These are phyloP conservation scores for Coniochaeta hoffmannii DNA, from an alignment of 2,329 filamentous ascomycete genomes.

Conservation along the genomic window DNA sequence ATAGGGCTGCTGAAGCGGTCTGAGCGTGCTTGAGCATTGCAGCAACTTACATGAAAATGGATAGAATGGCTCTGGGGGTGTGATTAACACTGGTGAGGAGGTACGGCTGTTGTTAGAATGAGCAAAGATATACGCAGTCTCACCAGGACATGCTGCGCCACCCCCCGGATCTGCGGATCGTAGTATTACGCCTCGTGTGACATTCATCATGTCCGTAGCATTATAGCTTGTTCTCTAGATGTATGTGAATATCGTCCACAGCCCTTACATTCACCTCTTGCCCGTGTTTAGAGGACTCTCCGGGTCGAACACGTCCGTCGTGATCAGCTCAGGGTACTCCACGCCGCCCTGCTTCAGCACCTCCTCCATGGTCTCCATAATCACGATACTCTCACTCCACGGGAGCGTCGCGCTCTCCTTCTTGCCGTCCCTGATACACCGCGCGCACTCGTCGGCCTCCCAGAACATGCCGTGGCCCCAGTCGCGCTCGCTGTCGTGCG, in stretches of 20 bases:
- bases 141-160: neutral
- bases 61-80: neutral
- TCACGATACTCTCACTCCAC: constrained; percentile 69
- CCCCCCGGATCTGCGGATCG: neutral
- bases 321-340: constrained; percentile 47
- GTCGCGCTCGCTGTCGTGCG: constrained; percentile 37
- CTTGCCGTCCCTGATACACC: constrained; percentile 61
- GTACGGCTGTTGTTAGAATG: neutral
- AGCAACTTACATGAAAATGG: neutral
- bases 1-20: neutral
- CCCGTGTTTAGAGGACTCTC: constrained; percentile 57
- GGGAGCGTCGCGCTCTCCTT: constrained; percentile 66
- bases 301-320: constrained; percentile 49
- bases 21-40: too few species aligned
- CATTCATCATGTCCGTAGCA: neutral
- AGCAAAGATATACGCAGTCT: neutral
- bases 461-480: constrained; percentile 75
- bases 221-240: too few species aligned
- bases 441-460: constrained; percentile 35
- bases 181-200: neutral
- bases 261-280: constrained; percentile 18
- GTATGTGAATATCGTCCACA: neutral
- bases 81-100: neutral
- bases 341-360: constrained; percentile 46
- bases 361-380: constrained; percentile 69